Base-by-base conservation (phyloP, 768 basidiomycete genomes). In the Piloderma croceum region DNA sequence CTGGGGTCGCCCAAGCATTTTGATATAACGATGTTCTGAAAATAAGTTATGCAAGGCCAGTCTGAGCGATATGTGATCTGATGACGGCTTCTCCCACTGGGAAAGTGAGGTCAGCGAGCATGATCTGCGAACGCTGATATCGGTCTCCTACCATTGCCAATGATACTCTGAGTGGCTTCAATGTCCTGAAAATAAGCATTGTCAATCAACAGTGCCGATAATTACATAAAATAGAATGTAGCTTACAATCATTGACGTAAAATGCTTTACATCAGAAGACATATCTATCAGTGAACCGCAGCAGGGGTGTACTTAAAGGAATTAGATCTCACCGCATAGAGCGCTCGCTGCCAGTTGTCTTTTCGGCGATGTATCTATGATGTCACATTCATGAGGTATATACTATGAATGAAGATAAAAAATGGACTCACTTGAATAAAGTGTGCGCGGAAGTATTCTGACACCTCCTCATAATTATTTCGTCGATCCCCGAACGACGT, bases 391-490 rank as follows among this genome's bases (percentile, higher is more conserved):
- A n/a, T n/a, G n/a, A n/a, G n/a, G n/a, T n/a, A n/a, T n/a, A n/a
- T n/a, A n/a, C n/a, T n/a, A n/a, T n/a, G n/a, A n/a, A n/a, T n/a
- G n/a, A n/a, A n/a, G n/a, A n/a, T n/a, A n/a, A n/a, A n/a, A n/a
- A n/a, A n/a, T n/a, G n/a, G n/a, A n/a, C n/a, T n/a, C n/a, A n/a
- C n/a, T 46, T 85, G 83, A 20, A 79, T 63, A 53, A 90, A 90
- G 57, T 90, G 88, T n/a, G 81, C 74, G n/a, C 77, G 76, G 67
- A 90, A 90, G 51, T 90, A 90, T 36, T 79, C 74, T 25, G 85
- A 73, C 12, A 81, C 87, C 15, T 73, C 73, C 49, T 82, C 76
- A 56, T 69, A 86, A 38, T 73, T 75, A 48, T 90, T 88, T 23
- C 80, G 70, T 18, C 86, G 73, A 38, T 83, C 73, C 5, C 80